phyloP scores from a whole-genome alignment of 257 asterid species.

The Craterostigma plantagineum region DNA sequence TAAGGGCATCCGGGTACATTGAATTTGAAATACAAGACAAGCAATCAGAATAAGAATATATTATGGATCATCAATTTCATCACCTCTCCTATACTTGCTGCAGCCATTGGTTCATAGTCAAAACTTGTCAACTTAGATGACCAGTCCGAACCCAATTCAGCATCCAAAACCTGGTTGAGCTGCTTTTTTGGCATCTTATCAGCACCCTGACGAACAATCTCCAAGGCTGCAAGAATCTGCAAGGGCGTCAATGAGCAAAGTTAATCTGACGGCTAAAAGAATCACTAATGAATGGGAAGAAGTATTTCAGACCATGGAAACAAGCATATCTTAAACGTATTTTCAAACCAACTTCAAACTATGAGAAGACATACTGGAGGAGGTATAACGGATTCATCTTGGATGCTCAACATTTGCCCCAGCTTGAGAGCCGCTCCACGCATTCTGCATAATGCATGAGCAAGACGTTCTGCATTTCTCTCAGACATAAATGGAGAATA shows the following conservation, averaged over 20 bases:
- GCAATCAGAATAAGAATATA: slow-evolving; percentile 7
- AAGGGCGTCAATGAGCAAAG: slow-evolving; percentile 12
- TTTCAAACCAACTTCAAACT: slow-evolving; percentile 4
- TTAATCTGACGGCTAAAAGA: slow-evolving; percentile 7
- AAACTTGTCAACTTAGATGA: slow-evolving; percentile 53
- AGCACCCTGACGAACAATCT: slow-evolving; percentile 95
- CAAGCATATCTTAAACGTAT: background rate
- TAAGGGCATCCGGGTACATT: too few relatives aligned
- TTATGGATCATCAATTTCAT: slow-evolving; percentile 8
- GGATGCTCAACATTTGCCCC: slow-evolving; percentile 97
- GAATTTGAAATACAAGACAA: slow-evolving; percentile 1
- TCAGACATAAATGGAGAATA: slow-evolving; percentile 66
- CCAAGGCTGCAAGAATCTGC: slow-evolving; percentile 92
- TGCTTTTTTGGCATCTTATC: slow-evolving; percentile 91
- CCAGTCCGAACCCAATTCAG: slow-evolving; percentile 78
- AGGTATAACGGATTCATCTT: slow-evolving; percentile 85
- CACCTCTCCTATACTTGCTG: slow-evolving; percentile 99
- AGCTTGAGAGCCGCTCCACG: slow-evolving; percentile 97
- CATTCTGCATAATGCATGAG: slow-evolving; percentile 98
- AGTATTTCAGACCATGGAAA: background rate
- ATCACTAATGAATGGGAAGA: slow-evolving; percentile 7
- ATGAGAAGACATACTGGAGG: slow-evolving; percentile 51
- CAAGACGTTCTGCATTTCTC: slow-evolving; percentile 89
- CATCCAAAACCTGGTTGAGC: slow-evolving; percentile 72
- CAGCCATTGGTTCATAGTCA: slow-evolving; percentile 83